Evolutionary conservation across 192 early-diverging fungal species (phyloP), one percentile per base, ranked within the genome.

Genomic region (Coemansia sp.): DNA sequence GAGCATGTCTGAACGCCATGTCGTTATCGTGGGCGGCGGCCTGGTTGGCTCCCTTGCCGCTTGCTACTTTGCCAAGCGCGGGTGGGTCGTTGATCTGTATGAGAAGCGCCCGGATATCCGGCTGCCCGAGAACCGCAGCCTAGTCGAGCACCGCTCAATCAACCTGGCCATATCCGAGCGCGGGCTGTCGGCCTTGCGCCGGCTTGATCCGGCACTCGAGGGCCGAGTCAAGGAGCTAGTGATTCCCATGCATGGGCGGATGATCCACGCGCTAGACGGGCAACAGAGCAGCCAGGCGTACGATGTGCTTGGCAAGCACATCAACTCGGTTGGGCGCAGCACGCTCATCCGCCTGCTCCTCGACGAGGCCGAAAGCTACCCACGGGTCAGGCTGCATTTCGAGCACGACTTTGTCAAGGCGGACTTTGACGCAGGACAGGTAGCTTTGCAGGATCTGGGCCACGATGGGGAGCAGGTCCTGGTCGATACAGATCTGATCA

Each of bases 261-360:
- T 96, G 91, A 81, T 98, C 21, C 95, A 98, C 57, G 38, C 81
- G 9, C 79, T 69, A 1, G 76, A 81, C 21, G 90, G 89, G 4
- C 56, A 64, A 34, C 85, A 84, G 48, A 60, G 69, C 23, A 85
- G 81, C 48, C 92, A 94, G 73, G 67, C 80, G 3, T 98, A 98
- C 74, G 89, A 89, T 50, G 78, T 90, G 46, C 83, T 85, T 74
- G 87, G 85, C 32, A 84, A 90, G 82, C 85, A 85, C 64, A 98
- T 94, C 59, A 92, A 98, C 81, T 92, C 92, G 26, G 83, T 96
- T 0, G 92, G 92, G 57, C 78, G 95, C 28, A 85, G 84, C 40
- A 58, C 72, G 32, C 77, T 96, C 35, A 94, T 94, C 63, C 78
- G 84, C 60, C 70, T 83, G 21, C 76, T 98, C 21, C 79, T 98